Base-by-base conservation (phyloP, 306 rosid species). In the Cotoneaster glaucophyllus region DNA sequence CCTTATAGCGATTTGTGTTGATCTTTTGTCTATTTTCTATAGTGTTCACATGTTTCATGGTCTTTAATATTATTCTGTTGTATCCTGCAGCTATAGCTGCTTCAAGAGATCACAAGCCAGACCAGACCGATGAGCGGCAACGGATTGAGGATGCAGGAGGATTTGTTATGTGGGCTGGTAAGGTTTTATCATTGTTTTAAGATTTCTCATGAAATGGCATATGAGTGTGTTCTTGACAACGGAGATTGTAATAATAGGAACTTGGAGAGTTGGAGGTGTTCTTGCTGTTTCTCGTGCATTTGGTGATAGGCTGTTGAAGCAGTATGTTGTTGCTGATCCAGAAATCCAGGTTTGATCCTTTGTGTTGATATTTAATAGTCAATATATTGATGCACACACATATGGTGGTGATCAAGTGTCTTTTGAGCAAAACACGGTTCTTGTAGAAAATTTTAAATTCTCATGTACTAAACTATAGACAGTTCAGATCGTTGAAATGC, bases 231-330 rank as follows among this genome's bases (percentile, higher is more conserved):
- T 81, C 43, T 76, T 81, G 78, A 57, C 70, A 64, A 39, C 41
- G 64, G 67, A 78, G 22, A 41, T 73, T 61, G 39, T 71, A 62
- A 73, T 34, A 65, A 59, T 84, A 93, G 98, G 98, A 86, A 93
- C 98, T 76, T 93, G 98, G 98, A 93, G 98, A 86, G 98, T 93
- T 80, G 97, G 98, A 85, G 98, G 98, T 71, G 98, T 93, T 84
- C 98, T 93, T 73, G 98, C 97, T 77, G 97, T 91, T 87, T 93
- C 97, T 70, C 98, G 97, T 77, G 98, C 97, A 62, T 93, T 93
- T 81, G 97, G 98, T 72, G 98, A 91, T 89, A 91, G 94, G 87
- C 90, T 91, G 19, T 86, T 93, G 85, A 93, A 93, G 89, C 98
- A 91, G 70, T 93, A 91, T 82, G 98, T 93, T 84, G 98, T 93